These are phyloP conservation scores for Calendula officinalis DNA, from an alignment of 129 eudicot species.

Conservation along the genomic window DNA sequence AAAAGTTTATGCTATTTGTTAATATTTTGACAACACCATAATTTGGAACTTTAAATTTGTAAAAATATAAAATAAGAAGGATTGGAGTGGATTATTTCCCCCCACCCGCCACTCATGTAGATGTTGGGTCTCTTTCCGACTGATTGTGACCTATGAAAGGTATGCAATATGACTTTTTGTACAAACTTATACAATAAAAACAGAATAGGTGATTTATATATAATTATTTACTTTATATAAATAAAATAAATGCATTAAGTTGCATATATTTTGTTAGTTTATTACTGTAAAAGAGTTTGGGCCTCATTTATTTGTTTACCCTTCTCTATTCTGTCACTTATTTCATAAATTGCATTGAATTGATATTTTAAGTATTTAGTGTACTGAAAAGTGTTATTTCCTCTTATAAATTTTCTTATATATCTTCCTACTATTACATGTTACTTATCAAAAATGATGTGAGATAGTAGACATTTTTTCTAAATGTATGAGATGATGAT, in stretches of 20 bases:
- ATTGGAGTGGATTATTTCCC: slow-evolving; percentile 33
- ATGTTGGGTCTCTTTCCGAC: slow-evolving; percentile 48
- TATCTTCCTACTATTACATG: no score
- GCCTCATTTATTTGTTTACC: not conserved
- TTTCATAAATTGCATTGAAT: not conserved
- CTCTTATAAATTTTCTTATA: not conserved
- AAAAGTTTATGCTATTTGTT: no score
- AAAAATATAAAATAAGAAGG: not conserved
- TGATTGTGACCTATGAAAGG: slow-evolving; percentile 38
- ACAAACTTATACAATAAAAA: no score
- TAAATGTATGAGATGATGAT: no score
- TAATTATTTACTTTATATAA: not conserved
- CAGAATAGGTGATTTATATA: not conserved
- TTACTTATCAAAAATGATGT: no score
- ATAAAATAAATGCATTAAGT: not conserved
- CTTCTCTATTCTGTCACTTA: not conserved
- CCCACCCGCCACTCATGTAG: slow-evolving; percentile 43
- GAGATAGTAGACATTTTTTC: no score
- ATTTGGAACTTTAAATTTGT: not conserved
- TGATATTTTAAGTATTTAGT: not conserved
- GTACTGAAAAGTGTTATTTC: not conserved
- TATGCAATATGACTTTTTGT: slow-evolving; percentile 8
- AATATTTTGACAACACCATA: not conserved
- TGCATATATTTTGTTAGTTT: not conserved
- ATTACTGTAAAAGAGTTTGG: not conserved